Conservation (phyloP, 2,329 filamentous ascomycete genomes). For the Alternaria incomplexa region DNA sequence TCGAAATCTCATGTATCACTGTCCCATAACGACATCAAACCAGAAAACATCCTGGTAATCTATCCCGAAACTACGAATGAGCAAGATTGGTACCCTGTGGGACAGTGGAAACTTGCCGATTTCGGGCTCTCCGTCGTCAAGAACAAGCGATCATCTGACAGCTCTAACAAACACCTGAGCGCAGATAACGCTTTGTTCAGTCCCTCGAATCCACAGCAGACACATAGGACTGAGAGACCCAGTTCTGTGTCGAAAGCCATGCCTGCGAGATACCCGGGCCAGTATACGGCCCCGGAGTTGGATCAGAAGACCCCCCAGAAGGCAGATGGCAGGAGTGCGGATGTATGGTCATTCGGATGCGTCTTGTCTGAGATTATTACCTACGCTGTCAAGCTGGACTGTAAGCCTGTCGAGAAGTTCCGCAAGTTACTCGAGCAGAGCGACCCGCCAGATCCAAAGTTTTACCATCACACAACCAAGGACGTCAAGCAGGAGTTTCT, state of each 20-base stretch:
- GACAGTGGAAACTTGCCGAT: not conserved
- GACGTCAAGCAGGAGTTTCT: too few species aligned
- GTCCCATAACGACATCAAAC: not conserved
- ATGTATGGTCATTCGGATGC: not conserved
- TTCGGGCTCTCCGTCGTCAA: not conserved
- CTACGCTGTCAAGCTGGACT: not conserved
- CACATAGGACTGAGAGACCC: not conserved
- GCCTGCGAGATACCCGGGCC: not conserved
- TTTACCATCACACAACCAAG: not conserved
- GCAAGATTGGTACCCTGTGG: not conserved
- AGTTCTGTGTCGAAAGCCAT: not conserved
- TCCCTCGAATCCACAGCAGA: too few species aligned
- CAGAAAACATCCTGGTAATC: not conserved
- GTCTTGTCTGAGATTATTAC: not conserved
- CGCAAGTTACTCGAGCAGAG: too few species aligned
- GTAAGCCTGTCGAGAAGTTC: fast-evolving
- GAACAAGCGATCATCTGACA: too few species aligned
- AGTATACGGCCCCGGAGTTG: not conserved
- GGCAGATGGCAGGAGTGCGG: not conserved
- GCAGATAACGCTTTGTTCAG: too few species aligned
- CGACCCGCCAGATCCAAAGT: not conserved
- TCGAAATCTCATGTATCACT: too few species aligned
- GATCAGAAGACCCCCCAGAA: not conserved
- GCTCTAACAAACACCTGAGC: not conserved
- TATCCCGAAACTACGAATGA: not conserved